Base-by-base conservation (phyloP, 164 flowering plant genomes). In the Paratinospora sagittata region DNA sequence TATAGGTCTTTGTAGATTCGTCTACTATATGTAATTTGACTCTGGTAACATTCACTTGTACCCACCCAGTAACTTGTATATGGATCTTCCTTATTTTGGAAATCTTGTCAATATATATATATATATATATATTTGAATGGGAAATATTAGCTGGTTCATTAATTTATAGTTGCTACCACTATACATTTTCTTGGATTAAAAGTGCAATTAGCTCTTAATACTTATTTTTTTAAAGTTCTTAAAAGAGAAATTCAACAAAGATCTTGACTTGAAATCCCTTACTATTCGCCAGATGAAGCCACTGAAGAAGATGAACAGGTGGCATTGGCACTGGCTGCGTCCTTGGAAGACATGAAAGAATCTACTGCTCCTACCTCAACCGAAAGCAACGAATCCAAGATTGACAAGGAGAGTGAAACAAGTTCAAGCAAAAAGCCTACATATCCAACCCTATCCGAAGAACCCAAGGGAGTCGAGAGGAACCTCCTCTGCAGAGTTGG, bases 401-500 rank as follows among this genome's bases (percentile, higher is more conserved):
- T 76, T 47, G 80, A 74, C 17, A 65, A 73, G 52, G 86, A 80
- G 70, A 81, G 79, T 73, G 79, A 81, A 62, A 69, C 61, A 17
- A 30, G 60, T 62, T 41, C 76, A 34, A 41, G 66, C 3, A 65
- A 76, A 77, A 82, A 75, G 72, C 86, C 81, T 39, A 19, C 74
- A 63, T 96, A 87, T 83, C 97, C 90, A 26, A 81, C 89, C 71
- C 83, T 96, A 60, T 97, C 98, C 26, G 98, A 89, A 82, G 98
- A 96, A 76, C 95, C 99, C 8, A 89, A 84, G 67, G 61, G 61
- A 7, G 90, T 84, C 41, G 97, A 96, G 52, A 87, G 81, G 65
- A 86, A 30, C 67, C 89, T 91, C 26, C 85, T 90, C 69, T 96
- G 99, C 80, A 82, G 95, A 75, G 92, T 96, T 66, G 97, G 95